phyloP scores from a whole-genome alignment of 257 asterid species.

The Solanum dulcamara region DNA sequence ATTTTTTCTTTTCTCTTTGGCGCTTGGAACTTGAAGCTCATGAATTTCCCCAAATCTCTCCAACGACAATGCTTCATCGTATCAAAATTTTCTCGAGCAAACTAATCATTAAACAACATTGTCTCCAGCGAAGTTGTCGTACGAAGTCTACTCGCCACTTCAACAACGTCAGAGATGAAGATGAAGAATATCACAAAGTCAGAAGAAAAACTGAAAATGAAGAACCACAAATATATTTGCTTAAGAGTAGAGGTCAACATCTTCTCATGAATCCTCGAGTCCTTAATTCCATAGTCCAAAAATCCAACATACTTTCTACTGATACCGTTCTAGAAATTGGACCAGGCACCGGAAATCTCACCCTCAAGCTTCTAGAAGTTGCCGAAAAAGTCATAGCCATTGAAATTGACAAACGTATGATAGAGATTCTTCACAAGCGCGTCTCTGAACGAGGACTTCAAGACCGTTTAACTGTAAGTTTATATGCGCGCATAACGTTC shows the following conservation, averaged over 20 bases:
- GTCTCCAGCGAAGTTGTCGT: constrained; percentile 18
- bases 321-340: constrained; percentile 93
- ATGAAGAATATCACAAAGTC: constrained; percentile 11
- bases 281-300: constrained; percentile 53
- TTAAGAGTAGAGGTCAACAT: constrained; percentile 87
- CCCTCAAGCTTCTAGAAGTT: constrained; percentile 70
- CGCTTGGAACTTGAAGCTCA: background rate
- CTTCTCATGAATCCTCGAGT: constrained; percentile 68
- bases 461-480: constrained; percentile 52
- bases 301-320: constrained; percentile 45
- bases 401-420: constrained; percentile 81
- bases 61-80: constrained; percentile 25
- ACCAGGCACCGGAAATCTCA: constrained; percentile 94
- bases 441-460: constrained; percentile 40
- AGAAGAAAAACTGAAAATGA: constrained; percentile 6
- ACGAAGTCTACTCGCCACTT: constrained; percentile 27
- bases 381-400: constrained; percentile 63
- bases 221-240: constrained; percentile 27
- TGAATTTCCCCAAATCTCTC: background rate
- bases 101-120: background rate
- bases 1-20: background rate
- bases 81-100: constrained; percentile 2
- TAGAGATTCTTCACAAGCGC: constrained; percentile 53
- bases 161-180: constrained; percentile 7
- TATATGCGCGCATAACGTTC: constrained; percentile 11